These are phyloP conservation scores for Tricholoma terreum DNA, from an alignment of 768 basidiomycete genomes.

Conservation along the genomic window DNA sequence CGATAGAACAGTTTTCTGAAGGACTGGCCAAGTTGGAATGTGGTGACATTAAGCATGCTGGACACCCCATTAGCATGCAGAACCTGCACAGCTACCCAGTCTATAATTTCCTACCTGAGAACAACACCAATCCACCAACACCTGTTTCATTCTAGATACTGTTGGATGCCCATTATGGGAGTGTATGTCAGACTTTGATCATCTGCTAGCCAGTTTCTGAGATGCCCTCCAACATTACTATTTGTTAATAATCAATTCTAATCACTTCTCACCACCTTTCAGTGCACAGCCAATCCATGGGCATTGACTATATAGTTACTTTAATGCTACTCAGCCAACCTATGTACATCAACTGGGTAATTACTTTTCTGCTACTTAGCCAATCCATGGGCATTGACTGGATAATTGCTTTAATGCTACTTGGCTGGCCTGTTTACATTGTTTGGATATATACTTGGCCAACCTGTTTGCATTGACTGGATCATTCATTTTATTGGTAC, in stretches of 20 bases:
- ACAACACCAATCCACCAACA: neutral
- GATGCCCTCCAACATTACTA: conserved; percentile 15
- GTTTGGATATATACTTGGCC: too few relatives aligned
- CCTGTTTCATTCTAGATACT: conserved; percentile 13
- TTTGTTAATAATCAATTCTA: neutral
- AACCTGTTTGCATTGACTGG: too few relatives aligned
- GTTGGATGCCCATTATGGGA: conserved; percentile 19
- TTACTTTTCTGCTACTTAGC: too few relatives aligned
- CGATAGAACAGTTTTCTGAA: too few relatives aligned
- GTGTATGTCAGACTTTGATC: conserved; percentile 12
- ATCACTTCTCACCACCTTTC: neutral
- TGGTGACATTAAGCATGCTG: conserved; percentile 8
- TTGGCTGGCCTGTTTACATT: too few relatives aligned
- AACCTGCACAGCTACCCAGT: conserved; percentile 8
- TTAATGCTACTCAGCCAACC: too few relatives aligned
- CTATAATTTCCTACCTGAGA: neutral
- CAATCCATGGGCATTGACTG: too few relatives aligned
- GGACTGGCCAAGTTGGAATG: conserved; percentile 15
- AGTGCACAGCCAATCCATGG: too few relatives aligned
- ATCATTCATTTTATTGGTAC: too few relatives aligned
- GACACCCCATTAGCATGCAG: conserved; percentile 4
- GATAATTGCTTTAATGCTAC: too few relatives aligned
- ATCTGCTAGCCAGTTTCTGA: conserved; percentile 15
- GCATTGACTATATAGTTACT: too few relatives aligned
- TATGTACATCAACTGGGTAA: too few relatives aligned